Conservation (phyloP, 169 alveolate genomes). For the Eimeria tenella region DNA sequence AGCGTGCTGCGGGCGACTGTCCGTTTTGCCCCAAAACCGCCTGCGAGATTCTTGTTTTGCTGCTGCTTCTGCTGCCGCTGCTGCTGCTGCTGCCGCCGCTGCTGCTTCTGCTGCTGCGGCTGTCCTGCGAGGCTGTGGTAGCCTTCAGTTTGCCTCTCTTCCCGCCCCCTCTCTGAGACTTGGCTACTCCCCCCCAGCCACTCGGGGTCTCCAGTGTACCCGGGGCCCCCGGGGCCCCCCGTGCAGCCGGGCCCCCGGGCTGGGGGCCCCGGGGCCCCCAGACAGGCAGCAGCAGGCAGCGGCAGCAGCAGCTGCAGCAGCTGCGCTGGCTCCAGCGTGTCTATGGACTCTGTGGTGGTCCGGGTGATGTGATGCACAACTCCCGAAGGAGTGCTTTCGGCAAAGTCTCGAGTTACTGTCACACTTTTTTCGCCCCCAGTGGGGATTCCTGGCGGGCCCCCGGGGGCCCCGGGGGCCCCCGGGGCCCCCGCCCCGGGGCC, state of each 20-base stretch:
- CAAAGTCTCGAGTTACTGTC: slow-evolving; percentile 6
- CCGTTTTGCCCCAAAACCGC: neutral
- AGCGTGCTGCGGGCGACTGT: slow-evolving; percentile 1
- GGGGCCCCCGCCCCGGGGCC: neutral
- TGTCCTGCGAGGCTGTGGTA: neutral
- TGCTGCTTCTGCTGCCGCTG: slow-evolving; percentile 9
- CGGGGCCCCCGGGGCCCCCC: no score
- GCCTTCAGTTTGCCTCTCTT: neutral
- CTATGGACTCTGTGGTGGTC: slow-evolving; percentile 1
- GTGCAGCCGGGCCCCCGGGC: neutral
- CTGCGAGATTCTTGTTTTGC: neutral
- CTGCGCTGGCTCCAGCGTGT: neutral
- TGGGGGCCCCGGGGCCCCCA: neutral
- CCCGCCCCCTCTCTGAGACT: neutral
- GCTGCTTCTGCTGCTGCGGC: neutral
- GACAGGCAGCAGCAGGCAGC: neutral
- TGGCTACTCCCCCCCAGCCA: neutral
- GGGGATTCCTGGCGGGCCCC: neutral
- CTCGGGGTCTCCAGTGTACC: neutral
- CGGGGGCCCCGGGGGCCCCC: slow-evolving; percentile 15
- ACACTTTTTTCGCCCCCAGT: neutral
- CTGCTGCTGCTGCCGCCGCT: slow-evolving; percentile 3
- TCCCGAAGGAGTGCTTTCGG: neutral
- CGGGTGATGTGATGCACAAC: neutral
- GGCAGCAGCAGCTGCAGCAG: slow-evolving; percentile 18